Evolutionary conservation across 306 rosid species (phyloP), one percentile per base, ranked within the genome.

Genomic region (Glycine soja): DNA sequence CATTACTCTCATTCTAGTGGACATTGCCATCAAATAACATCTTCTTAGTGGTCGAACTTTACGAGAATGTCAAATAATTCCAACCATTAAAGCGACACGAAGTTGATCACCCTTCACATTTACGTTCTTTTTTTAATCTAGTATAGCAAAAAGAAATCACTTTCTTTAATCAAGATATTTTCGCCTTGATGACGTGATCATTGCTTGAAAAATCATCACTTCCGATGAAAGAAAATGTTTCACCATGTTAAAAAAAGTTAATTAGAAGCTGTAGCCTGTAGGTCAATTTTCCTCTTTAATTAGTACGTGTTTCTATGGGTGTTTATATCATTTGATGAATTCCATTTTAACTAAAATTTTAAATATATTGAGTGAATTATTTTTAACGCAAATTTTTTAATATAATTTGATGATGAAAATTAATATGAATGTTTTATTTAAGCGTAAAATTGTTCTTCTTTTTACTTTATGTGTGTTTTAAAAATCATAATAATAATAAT

Each of bases 111-210:
- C 7, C 48, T 13, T 80, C 79, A 38, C 58, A 24, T 47, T 42
- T 54, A n/a, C 50, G 50, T 5, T 42, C 2, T 42, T 6, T 6
- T 42, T 42, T 7, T 5, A 14, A 40, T 15, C 46, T 7, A 43
- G 0, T 54, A 9, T 59, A 43, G 10, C 36, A 14, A 43, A 46
- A 45, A 19, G 1, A 46, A 69, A n/a, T 11, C 50, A 52, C 50
- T 51, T 72, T 72, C 15, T 52, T 72, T 72, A 72, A 8, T 14
- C 48, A 72, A 72, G 63, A 72, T 72, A 72, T 72, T 72, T 72
- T 34, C 0, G 14, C 62, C 19, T 52, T 52, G 32, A 0, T 52
- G 15, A 52, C 3, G 32, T 8, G 9, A 14, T 51, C 14, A n/a
- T 14, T 52, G 51, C 52, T 62, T 66, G 4, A 10, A 72, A 71